phyloP scores from a whole-genome alignment of 345 rosid species.

The Syzygium oleosum region DNA sequence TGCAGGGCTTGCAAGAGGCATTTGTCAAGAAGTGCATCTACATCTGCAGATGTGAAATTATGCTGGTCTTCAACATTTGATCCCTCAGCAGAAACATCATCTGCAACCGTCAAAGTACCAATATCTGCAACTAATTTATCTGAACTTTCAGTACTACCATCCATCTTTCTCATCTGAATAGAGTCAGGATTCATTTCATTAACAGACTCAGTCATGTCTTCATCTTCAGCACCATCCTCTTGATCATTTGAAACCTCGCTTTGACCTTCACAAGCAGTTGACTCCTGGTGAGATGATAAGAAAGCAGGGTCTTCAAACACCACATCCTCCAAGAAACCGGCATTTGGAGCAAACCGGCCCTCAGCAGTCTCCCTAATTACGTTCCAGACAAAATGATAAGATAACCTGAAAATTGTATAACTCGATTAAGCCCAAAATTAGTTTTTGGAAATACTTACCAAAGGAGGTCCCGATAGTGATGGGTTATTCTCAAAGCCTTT shows the following conservation, averaged over 20 bases:
- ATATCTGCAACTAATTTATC: constrained; percentile 28
- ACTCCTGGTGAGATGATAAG: constrained; percentile 21
- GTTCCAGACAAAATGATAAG: not conserved
- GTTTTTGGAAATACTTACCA: constrained; percentile 36
- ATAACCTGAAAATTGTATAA: constrained; percentile 12
- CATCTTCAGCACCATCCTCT: constrained; percentile 9
- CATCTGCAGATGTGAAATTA: constrained; percentile 41
- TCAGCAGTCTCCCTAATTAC: constrained; percentile 68
- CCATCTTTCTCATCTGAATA: constrained; percentile 14
- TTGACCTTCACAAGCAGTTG: constrained; percentile 33
- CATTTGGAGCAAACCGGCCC: constrained; percentile 72
- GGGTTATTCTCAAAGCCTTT: constrained; percentile 80
- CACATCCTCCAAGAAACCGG: constrained; percentile 71
- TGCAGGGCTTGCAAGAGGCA: constrained; percentile 94
- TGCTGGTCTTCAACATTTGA: constrained; percentile 36
- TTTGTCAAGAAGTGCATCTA: constrained; percentile 75
- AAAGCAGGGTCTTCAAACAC: constrained; percentile 75
- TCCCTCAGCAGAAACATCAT: constrained; percentile 22
- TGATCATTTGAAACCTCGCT: constrained; percentile 20
- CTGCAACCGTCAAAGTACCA: constrained; percentile 35
- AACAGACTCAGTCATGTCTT: constrained; percentile 23
- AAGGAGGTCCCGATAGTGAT: constrained; percentile 73
- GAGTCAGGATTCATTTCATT: constrained; percentile 2
- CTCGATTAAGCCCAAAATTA: not conserved
- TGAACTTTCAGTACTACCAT: constrained; percentile 15